These are phyloP conservation scores for Talaromyces sp. DNA, from an alignment of 2,329 filamentous ascomycete genomes.

Conservation along the genomic window DNA sequence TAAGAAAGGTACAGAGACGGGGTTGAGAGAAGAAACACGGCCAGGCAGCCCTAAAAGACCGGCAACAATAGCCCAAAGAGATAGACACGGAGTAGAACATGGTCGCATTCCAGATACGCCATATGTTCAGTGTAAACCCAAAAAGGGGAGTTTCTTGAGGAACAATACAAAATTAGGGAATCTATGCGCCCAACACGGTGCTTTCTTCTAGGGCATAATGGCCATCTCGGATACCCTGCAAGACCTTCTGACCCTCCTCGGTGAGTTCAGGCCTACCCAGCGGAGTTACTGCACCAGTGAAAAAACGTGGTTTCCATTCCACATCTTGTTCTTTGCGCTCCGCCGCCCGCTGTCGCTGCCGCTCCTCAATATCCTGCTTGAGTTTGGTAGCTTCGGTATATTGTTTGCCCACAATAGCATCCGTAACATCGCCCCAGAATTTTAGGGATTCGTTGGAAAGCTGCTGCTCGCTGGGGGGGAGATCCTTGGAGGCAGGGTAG, in stretches of 20 bases:
- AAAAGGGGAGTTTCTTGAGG: not conserved
- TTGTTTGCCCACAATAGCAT: constrained; percentile 81
- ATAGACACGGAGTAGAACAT: constrained; percentile 18
- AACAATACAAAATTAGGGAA: not conserved
- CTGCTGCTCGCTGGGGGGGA: constrained; percentile 77
- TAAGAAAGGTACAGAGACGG: constrained; percentile 5
- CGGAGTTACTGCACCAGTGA: constrained; percentile 64
- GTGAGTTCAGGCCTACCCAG: constrained; percentile 66
- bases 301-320: constrained; percentile 86
- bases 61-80: not conserved
- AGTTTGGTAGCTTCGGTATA: constrained; percentile 80
- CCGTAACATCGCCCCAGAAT: constrained; percentile 86
- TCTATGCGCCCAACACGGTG: constrained; percentile 37
- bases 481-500: constrained; percentile 72
- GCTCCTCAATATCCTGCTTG: constrained; percentile 91
- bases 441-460: constrained; percentile 85
- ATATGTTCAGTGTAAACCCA: constrained; percentile 11
- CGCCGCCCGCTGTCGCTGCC: constrained; percentile 80
- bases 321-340: constrained; percentile 71
- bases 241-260: constrained; percentile 60
- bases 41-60: not conserved
- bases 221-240: constrained; percentile 59
- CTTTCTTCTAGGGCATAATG: constrained; percentile 53
- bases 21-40: not conserved
- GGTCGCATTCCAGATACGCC: constrained; percentile 32